Evolutionary conservation across 2,329 filamentous ascomycete species (phyloP).

Genomic region (Apiospora phragmitis): DNA sequence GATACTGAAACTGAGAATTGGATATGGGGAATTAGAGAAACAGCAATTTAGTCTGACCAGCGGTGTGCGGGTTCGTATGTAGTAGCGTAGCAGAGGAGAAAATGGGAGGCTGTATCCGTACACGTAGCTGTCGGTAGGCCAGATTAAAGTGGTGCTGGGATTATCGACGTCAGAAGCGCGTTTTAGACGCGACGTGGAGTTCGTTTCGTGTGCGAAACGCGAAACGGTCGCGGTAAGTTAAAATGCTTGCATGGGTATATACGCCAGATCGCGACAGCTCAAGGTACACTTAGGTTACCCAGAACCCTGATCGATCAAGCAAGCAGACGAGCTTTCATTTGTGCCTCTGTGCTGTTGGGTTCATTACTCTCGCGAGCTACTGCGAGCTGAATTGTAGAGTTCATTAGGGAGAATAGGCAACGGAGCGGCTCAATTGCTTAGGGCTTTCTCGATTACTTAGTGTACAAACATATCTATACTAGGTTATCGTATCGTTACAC

Average conservation of each 20-base stretch:
- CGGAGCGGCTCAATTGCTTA: not conserved
- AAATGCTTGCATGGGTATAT: not conserved
- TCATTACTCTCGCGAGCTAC: no score
- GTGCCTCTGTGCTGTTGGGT: no score
- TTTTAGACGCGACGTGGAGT: conserved; percentile 4
- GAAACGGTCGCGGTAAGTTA: not conserved
- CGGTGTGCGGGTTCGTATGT: not conserved
- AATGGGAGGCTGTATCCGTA: not conserved
- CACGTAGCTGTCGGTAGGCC: not conserved
- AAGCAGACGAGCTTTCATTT: not conserved
- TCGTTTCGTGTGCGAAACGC: not conserved
- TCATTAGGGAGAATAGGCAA: not conserved
- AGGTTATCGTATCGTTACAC: not conserved
- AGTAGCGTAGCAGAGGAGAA: not conserved
- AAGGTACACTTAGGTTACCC: not conserved
- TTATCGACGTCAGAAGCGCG: conserved; percentile 12
- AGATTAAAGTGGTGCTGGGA: not conserved
- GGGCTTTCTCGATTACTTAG: not conserved
- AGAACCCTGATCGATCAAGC: not conserved
- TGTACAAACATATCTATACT: not conserved
- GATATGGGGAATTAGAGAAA: not conserved
- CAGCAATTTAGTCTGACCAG: not conserved
- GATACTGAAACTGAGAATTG: not conserved
- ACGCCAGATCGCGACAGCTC: not conserved
- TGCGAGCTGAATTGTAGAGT: not conserved